These are phyloP conservation scores for Boletellus emodensis DNA, from an alignment of 768 basidiomycete genomes.

Conservation along the genomic window DNA sequence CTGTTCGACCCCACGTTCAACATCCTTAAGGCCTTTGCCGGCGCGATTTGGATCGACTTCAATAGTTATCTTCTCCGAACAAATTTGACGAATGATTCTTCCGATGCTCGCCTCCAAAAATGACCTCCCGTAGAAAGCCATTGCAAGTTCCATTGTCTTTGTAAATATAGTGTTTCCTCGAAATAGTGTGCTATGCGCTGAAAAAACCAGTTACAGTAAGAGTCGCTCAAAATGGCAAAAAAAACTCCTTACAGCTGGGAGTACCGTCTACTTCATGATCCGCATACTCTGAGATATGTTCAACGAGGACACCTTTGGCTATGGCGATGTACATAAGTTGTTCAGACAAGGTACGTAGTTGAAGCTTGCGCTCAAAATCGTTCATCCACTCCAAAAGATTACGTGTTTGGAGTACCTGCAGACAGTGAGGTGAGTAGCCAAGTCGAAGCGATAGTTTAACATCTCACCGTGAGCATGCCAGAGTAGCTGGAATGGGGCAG, in stretches of 20 bases:
- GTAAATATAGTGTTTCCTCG: constrained; percentile 64
- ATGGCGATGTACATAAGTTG: constrained; percentile 68
- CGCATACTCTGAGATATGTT: constrained; percentile 68
- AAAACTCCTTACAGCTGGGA: constrained; percentile 49
- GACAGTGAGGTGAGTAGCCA: not conserved
- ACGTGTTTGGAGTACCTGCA: constrained; percentile 42
- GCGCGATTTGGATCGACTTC: constrained; percentile 78
- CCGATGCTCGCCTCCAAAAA: constrained; percentile 84
- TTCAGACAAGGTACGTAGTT: constrained; percentile 57
- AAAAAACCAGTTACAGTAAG: not conserved
- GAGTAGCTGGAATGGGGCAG: constrained; percentile 64
- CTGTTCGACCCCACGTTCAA: constrained; percentile 62
- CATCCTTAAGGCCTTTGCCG: constrained; percentile 54
- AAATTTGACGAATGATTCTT: constrained; percentile 60
- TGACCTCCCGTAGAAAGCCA: constrained; percentile 75
- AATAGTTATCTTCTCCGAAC: constrained; percentile 68
- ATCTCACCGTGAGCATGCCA: constrained; percentile 52
- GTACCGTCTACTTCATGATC: constrained; percentile 68
- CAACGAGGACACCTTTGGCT: constrained; percentile 58
- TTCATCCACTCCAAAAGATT: constrained; percentile 74
- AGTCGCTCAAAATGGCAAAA: not conserved
- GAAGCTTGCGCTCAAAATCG: constrained; percentile 63
- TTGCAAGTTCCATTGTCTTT: constrained; percentile 74
- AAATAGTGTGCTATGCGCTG: constrained; percentile 76
- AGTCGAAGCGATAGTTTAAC: not conserved